phyloP scores from a whole-genome alignment of 768 basidiomycete species.

The Aureoboletus auriporus region DNA sequence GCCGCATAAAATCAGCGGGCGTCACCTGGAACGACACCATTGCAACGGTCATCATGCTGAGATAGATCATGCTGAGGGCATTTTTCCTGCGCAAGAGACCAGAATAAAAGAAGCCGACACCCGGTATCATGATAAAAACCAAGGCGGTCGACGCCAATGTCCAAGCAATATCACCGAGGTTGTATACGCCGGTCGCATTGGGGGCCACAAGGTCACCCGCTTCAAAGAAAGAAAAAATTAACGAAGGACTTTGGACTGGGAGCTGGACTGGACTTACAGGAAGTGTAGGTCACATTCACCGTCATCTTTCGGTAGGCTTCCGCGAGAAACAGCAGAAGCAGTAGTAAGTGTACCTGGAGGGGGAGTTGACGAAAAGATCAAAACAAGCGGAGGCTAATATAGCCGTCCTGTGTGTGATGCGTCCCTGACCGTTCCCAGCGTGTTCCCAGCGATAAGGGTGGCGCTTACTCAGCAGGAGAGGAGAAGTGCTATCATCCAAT shows the following conservation, averaged over 20 bases:
- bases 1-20: conserved; percentile 41
- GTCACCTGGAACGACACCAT: conserved; percentile 80
- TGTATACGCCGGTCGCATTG: conserved; percentile 38
- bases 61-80: conserved; percentile 85
- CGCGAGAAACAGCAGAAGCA: background rate
- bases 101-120: conserved; percentile 86
- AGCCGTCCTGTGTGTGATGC: conserved; percentile 19
- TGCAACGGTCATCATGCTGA: conserved; percentile 71
- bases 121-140: conserved; percentile 83
- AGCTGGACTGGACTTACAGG: conserved; percentile 25
- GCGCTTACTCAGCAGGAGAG: conserved; percentile 18
- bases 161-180: conserved; percentile 69
- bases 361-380: background rate
- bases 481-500: conserved; percentile 21
- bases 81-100: conserved; percentile 92
- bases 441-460: conserved; percentile 15
- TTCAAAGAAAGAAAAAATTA: conserved; percentile 12
- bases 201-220: conserved; percentile 34
- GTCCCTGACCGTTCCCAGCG: conserved; percentile 2
- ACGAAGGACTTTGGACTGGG: background rate
- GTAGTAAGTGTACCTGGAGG: background rate
- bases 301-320: conserved; percentile 18
- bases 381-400: conserved; percentile 13
- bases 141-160: conserved; percentile 70
- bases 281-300: conserved; percentile 43